A percentile compares a stretch with the other conserved stretches of the same genome.
Evolutionary conservation across 2,329 filamentous ascomycete species (phyloP).

Genomic region (Dothideomycetes sp.): DNA sequence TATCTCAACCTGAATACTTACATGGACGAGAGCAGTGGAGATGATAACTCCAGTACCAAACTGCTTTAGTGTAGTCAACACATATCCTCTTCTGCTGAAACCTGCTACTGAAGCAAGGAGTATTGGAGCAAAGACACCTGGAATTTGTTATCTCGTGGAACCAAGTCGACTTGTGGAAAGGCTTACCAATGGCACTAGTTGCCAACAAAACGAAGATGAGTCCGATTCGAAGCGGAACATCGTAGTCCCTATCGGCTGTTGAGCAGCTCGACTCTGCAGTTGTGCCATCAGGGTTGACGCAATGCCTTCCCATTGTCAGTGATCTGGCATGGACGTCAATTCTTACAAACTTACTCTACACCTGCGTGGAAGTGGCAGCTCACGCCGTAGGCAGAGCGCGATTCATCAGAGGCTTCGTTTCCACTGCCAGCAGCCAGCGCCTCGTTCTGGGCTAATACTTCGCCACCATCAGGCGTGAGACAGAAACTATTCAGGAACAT

Average conservation of each 20-base stretch:
- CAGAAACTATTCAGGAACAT: constrained; percentile 48
- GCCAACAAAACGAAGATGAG: constrained; percentile 62
- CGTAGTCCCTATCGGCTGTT: constrained; percentile 48
- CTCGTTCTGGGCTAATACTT: constrained; percentile 48
- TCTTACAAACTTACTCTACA: constrained; percentile 51
- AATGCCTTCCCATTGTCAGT: constrained; percentile 42
- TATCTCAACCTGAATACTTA: constrained; percentile 28
- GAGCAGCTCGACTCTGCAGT: constrained; percentile 36
- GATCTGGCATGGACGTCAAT: background rate
- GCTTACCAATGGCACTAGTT: constrained; percentile 55
- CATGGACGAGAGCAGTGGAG: constrained; percentile 61
- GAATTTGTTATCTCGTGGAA: too few species aligned
- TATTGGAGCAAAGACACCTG: constrained; percentile 57
- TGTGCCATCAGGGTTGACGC: constrained; percentile 39
- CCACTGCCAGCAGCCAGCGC: constrained; percentile 20
- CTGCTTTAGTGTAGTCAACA: constrained; percentile 58
- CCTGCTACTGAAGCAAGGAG: constrained; percentile 51
- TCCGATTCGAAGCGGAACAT: constrained; percentile 59
- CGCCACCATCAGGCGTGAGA: constrained; percentile 48
- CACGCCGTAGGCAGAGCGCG: constrained; percentile 5
- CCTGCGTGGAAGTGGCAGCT: constrained; percentile 68
- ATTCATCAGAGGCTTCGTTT: constrained; percentile 20
- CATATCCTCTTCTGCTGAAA: constrained; percentile 35
- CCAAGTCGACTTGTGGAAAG: too few species aligned
- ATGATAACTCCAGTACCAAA: constrained; percentile 67